Evolutionary conservation across 208 protist genomes (phyloP).

Genomic region (Trypanosomatidae sp.): DNA sequence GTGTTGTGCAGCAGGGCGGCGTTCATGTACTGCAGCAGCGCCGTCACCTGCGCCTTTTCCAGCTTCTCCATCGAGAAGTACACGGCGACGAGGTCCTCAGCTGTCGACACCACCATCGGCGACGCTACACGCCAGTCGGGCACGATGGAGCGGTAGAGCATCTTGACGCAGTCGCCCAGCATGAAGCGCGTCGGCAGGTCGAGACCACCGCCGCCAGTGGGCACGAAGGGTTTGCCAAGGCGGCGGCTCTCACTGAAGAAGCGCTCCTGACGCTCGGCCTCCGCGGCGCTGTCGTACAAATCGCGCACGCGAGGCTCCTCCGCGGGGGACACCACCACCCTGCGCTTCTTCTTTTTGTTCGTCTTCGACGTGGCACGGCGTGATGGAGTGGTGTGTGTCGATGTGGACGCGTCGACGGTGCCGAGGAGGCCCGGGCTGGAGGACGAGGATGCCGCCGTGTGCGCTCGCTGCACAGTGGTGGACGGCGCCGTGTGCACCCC

Average conservation of each 20-base stretch:
- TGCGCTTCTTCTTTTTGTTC: no score
- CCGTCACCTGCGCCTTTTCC: conserved; percentile 36
- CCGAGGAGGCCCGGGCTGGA: no score
- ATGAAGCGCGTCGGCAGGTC: conserved; percentile 74
- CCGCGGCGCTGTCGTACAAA: conserved; percentile 61
- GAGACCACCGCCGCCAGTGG: conserved; percentile 34
- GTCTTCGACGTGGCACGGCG: no score
- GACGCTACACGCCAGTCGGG: conserved; percentile 71
- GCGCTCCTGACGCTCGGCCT: conserved; percentile 59
- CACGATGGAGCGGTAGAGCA: conserved; percentile 62
- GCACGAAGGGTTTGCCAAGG: conserved; percentile 72
- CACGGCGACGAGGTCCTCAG: conserved; percentile 88
- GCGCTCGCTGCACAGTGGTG: no score
- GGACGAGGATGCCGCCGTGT: no score
- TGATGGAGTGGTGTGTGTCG: no score
- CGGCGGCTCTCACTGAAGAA: conserved; percentile 74
- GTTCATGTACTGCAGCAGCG: conserved; percentile 88
- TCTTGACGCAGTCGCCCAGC: conserved; percentile 78
- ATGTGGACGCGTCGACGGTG: no score
- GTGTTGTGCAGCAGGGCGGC: conserved; percentile 50
- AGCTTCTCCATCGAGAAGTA: conserved; percentile 65
- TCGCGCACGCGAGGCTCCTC: conserved; percentile 42
- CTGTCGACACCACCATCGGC: conserved; percentile 81
- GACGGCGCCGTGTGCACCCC: no score
- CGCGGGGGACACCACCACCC: no score